Percentiles rank a stretch among this genome's conserved stretches.
Evolutionary conservation across 305 asterid species (phyloP).

Genomic region (Solanum hybrid): DNA sequence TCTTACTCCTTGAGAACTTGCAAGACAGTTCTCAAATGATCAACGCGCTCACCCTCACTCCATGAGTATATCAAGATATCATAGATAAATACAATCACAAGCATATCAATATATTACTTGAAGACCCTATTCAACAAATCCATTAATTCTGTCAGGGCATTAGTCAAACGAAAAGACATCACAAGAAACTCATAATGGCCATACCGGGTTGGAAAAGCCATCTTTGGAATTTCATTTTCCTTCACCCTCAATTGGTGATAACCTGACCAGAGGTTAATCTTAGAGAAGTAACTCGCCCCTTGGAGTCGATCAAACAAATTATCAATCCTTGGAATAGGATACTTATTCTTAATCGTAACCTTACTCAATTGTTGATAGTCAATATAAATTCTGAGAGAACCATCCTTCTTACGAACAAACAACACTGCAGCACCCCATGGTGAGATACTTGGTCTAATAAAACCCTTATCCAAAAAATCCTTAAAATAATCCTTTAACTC

Average conservation of each 20-base stretch:
- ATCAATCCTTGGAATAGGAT: not conserved
- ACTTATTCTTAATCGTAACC: not conserved
- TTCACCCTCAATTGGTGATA: not conserved
- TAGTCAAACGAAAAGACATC: not conserved
- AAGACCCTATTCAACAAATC: not conserved
- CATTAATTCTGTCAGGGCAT: no score
- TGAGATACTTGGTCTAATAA: not conserved
- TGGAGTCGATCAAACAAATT: not conserved
- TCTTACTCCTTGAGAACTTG: not conserved
- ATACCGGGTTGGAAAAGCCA: not conserved
- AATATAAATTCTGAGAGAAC: not conserved
- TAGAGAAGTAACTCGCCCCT: not conserved
- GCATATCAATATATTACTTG: not conserved
- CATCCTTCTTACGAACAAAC: not conserved
- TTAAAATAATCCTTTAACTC: not conserved
- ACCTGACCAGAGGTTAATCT: not conserved
- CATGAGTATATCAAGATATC: not conserved
- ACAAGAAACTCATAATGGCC: not conserved
- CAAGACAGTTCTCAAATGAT: not conserved
- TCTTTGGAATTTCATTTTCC: not conserved
- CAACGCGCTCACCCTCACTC: not conserved
- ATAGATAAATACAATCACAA: not conserved
- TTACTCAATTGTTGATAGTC: no score
- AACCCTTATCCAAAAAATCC: not conserved
- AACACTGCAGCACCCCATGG: not conserved